A percentile compares a stretch with the other conserved stretches of the same genome.
These are phyloP conservation scores for Ophiocordyceps unilateralis DNA, from an alignment of 2,329 filamentous ascomycete genomes.

Conservation along the genomic window DNA sequence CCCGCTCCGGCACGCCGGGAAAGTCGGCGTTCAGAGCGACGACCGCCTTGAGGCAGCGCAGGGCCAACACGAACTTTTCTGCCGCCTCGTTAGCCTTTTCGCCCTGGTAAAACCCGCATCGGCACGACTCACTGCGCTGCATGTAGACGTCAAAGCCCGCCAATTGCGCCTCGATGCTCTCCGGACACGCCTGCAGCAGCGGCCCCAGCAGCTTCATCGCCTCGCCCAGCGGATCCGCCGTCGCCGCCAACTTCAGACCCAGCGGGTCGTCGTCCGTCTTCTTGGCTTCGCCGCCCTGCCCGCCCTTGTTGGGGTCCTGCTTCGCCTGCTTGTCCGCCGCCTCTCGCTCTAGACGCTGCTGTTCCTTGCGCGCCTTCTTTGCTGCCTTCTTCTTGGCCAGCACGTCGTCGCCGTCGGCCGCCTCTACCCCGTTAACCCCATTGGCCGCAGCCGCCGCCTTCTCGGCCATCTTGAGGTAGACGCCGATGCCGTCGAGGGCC, in stretches of 20 bases:
- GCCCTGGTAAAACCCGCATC: too few relatives aligned
- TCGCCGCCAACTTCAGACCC: slow-evolving; percentile 64
- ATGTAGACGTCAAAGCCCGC: slow-evolving; percentile 84
- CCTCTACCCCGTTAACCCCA: slow-evolving; percentile 39
- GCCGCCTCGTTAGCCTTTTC: slow-evolving; percentile 2
- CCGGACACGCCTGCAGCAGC: slow-evolving; percentile 65
- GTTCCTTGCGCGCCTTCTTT: slow-evolving; percentile 78
- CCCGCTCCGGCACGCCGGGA: slow-evolving; percentile 60
- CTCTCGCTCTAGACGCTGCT: slow-evolving; percentile 47
- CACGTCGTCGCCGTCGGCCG: slow-evolving; percentile 34
- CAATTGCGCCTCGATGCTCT: slow-evolving; percentile 65
- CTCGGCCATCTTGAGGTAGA: slow-evolving; percentile 69
- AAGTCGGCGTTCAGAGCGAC: slow-evolving; percentile 50
- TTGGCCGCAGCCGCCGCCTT: slow-evolving; percentile 44
- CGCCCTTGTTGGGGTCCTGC: slow-evolving; percentile 68
- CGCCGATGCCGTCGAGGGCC: slow-evolving; percentile 61
- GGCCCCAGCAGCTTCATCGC: slow-evolving; percentile 75
- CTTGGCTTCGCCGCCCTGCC: slow-evolving; percentile 50
- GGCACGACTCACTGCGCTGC: slow-evolving; percentile 51
- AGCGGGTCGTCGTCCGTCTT: slow-evolving; percentile 85
- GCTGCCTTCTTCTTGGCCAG: slow-evolving; percentile 69
- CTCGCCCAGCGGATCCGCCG: slow-evolving; percentile 66
- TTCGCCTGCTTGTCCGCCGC: slow-evolving; percentile 64
- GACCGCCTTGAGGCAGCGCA: slow-evolving; percentile 69
- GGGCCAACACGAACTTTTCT: slow-evolving; percentile 78